Evolutionary conservation across 2,329 filamentous ascomycete genomes (phyloP).

Genomic region (Acrodontium crateriforme): DNA sequence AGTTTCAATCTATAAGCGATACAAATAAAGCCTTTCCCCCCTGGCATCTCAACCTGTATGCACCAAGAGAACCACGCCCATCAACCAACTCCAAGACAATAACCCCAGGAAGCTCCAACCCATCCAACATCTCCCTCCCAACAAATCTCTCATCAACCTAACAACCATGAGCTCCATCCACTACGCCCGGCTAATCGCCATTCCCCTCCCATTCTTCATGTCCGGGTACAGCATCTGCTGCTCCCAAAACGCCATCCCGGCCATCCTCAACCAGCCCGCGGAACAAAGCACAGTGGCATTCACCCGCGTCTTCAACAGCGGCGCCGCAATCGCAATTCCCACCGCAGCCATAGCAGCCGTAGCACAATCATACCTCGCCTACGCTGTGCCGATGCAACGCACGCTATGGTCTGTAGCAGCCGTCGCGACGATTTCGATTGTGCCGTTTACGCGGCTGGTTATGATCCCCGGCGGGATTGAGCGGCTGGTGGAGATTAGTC

Average conservation of each 20-base stretch:
- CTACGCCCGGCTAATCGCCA: conserved; percentile 5
- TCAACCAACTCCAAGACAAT: too few relatives aligned
- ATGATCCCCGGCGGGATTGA: conserved; percentile 5
- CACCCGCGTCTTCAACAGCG: conserved; percentile 2
- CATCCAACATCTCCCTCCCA: too few relatives aligned
- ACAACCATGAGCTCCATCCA: conserved; percentile 3
- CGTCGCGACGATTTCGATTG: not conserved
- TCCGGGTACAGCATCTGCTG: conserved; percentile 6
- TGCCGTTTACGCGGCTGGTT: not conserved
- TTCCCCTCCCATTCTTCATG: conserved; percentile 6
- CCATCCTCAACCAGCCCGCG: conserved; percentile 1
- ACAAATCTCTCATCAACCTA: too few relatives aligned
- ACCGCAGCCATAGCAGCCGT: conserved; percentile 1
- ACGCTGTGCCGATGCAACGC: conserved; percentile 4
- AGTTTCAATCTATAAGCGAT: too few relatives aligned
- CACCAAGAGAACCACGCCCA: too few relatives aligned
- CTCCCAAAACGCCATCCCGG: conserved; percentile 6
- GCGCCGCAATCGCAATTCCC: conserved; percentile 3
- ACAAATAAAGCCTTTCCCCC: too few relatives aligned
- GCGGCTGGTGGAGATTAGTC: conserved; percentile 4
- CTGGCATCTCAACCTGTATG: too few relatives aligned
- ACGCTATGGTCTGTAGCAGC: conserved; percentile 3
- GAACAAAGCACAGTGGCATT: not conserved
- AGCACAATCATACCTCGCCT: conserved; percentile 6
- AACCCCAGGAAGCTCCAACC: too few relatives aligned